Conservation (phyloP, 371 early-diverging fungal genomes). For the Mortierella sp. region DNA sequence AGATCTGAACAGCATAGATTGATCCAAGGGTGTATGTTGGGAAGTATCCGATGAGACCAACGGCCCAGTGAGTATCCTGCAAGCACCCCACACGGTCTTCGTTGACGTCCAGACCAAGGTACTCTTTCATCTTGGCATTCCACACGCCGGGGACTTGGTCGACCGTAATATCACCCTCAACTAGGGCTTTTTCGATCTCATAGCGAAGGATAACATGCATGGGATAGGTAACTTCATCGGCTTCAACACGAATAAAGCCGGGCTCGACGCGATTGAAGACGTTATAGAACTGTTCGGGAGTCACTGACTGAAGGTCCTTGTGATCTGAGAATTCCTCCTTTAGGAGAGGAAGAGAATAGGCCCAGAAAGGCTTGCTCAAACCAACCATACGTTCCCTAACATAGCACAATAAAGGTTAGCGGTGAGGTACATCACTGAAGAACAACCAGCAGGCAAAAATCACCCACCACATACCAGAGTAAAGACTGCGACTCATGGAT, state of each 20-base stretch:
- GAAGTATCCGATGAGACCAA: conserved; percentile 53
- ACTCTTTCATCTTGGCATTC: conserved; percentile 58
- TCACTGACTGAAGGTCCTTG: conserved; percentile 27
- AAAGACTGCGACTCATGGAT: conserved; percentile 56
- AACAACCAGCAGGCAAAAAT: not conserved
- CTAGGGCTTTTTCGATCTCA: conserved; percentile 53
- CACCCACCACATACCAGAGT: conserved; percentile 36
- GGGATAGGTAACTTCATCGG: conserved; percentile 57
- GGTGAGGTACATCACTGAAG: not conserved
- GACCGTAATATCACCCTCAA: conserved; percentile 51
- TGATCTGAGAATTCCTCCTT: conserved; percentile 44
- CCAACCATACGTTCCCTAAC: conserved; percentile 54
- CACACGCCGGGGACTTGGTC: conserved; percentile 51
- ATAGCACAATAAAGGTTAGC: not conserved
- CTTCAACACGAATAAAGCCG: conserved; percentile 55
- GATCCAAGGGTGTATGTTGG: conserved; percentile 57
- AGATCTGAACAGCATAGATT: conserved; percentile 54
- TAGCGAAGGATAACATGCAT: conserved; percentile 56
- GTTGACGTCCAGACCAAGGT: conserved; percentile 47
- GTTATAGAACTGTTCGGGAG: conserved; percentile 27
- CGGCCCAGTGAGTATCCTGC: conserved; percentile 57
- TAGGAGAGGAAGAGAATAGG: conserved; percentile 37
- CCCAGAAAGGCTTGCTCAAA: conserved; percentile 53
- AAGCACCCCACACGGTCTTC: conserved; percentile 52
- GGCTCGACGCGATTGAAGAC: conserved; percentile 52